phyloP scores from a whole-genome alignment of 495 filamentous ascomycete genomes.

The Xylaria palmicola region DNA sequence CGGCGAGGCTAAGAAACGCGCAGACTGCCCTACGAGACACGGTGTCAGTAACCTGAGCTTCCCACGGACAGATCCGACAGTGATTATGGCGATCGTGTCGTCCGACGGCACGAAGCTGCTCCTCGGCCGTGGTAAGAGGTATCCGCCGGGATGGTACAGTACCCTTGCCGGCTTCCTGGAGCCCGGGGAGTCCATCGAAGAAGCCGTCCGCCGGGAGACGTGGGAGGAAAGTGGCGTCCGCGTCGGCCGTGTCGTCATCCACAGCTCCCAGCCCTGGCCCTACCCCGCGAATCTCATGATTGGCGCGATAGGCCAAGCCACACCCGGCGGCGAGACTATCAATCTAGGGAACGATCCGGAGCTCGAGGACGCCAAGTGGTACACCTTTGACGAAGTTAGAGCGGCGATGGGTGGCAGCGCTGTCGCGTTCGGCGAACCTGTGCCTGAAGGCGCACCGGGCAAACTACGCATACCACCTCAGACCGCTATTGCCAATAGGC shows the following conservation, averaged over 20 bases:
- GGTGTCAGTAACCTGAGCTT: constrained; percentile 82
- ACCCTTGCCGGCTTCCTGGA: constrained; percentile 95
- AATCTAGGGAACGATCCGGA: constrained; percentile 85
- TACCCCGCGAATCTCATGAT: constrained; percentile 86
- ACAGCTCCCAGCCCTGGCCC: constrained; percentile 80
- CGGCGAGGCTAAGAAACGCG: constrained; percentile 48
- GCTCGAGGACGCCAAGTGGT: constrained; percentile 87
- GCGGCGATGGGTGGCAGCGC: constrained; percentile 60
- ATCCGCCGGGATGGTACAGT: constrained; percentile 80
- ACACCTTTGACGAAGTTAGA: constrained; percentile 65
- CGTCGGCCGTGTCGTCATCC: constrained; percentile 84
- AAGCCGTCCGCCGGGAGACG: constrained; percentile 90
- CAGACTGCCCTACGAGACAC: constrained; percentile 71
- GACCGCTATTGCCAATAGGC: constrained; percentile 78
- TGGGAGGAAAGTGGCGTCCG: constrained; percentile 92
- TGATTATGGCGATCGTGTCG: constrained; percentile 90
- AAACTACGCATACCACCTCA: constrained; percentile 67
- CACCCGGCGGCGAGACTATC: constrained; percentile 76
- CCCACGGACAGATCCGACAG: constrained; percentile 91
- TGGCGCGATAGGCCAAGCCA: constrained; percentile 83
- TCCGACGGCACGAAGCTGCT: constrained; percentile 71
- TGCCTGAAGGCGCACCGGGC: constrained; percentile 70
- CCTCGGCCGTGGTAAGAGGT: constrained; percentile 81
- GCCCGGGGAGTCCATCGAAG: constrained; percentile 91
- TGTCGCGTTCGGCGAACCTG: constrained; percentile 62